Percentiles rank a stretch among this genome's conserved stretches.
Evolutionary conservation across 306 rosid genomes (phyloP).

Genomic region (Adenanthera pavonina): DNA sequence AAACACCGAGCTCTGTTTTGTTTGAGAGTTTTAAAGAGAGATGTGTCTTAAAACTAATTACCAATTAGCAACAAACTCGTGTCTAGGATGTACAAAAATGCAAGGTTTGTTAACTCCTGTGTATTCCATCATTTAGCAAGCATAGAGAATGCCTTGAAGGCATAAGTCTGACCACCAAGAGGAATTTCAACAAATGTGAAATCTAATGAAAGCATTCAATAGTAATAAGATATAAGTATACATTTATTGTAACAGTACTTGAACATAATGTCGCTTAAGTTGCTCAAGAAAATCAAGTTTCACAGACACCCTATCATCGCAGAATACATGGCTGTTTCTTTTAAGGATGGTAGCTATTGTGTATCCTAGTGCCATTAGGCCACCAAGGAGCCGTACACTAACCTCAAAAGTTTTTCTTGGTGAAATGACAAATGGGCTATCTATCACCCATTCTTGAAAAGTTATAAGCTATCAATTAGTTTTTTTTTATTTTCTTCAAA

Average conservation of each 20-base stretch:
- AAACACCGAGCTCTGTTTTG: slow-evolving; percentile 4
- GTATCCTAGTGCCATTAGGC: slow-evolving; percentile 98
- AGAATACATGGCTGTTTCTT: slow-evolving; percentile 89
- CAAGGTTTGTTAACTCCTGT: background rate
- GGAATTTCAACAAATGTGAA: slow-evolving; percentile 13
- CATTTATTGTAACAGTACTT: slow-evolving; percentile 55
- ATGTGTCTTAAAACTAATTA: background rate
- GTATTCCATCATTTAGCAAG: slow-evolving; percentile 11
- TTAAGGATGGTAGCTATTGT: slow-evolving; percentile 96
- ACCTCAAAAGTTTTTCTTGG: slow-evolving; percentile 99
- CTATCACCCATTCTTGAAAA: slow-evolving; percentile 97
- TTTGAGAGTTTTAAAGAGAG: no score
- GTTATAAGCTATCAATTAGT: slow-evolving; percentile 38
- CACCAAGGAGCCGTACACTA: slow-evolving; percentile 98
- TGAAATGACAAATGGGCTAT: slow-evolving; percentile 92
- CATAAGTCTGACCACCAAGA: slow-evolving; percentile 9
- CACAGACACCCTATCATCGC: slow-evolving; percentile 73
- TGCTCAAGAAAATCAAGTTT: slow-evolving; percentile 98
- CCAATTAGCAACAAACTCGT: background rate
- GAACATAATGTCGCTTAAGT: slow-evolving; percentile 86
- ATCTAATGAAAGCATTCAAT: slow-evolving; percentile 23
- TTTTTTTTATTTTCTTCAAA: slow-evolving; percentile 1
- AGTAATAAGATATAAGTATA: slow-evolving; percentile 18
- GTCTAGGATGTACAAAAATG: background rate
- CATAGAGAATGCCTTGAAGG: slow-evolving; percentile 22